Percentiles rank a stretch among this genome's conserved stretches.
Conservation (phyloP, 1,139 yeast genomes). For the Wickerhamiella pararugosa region DNA sequence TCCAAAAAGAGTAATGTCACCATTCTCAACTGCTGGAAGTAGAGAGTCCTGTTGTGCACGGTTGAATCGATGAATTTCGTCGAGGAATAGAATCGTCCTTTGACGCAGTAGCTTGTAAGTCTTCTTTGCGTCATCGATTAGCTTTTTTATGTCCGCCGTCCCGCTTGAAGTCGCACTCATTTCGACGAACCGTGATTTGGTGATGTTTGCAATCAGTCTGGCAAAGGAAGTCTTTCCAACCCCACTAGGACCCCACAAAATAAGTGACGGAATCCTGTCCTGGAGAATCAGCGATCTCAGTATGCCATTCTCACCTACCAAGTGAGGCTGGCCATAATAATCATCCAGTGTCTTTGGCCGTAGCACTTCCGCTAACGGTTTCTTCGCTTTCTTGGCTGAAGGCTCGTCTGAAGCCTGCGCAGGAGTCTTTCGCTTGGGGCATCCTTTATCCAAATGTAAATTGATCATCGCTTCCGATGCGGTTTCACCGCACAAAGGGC, state of each 20-base stretch:
- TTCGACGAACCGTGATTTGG: conserved; percentile 55
- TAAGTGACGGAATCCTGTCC: conserved; percentile 56
- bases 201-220: conserved; percentile 40
- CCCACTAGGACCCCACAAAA: conserved; percentile 94
- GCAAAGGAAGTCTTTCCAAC: conserved; percentile 81
- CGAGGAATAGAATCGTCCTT: conserved; percentile 68
- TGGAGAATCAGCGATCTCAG: conserved; percentile 50
- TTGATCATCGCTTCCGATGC: conserved; percentile 23
- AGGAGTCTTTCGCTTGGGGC: conserved; percentile 13
- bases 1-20: conserved; percentile 43
- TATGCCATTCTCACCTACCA: conserved; percentile 62
- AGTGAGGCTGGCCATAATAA: conserved; percentile 73
- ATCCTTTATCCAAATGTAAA: conserved; percentile 26
- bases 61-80: conserved; percentile 86
- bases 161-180: conserved; percentile 76
- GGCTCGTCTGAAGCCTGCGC: not conserved
- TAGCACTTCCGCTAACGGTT: conserved; percentile 72
- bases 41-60: conserved; percentile 82
- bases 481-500: conserved; percentile 25
- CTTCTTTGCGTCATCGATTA: conserved; percentile 59
- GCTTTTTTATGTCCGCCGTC: conserved; percentile 51
- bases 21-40: conserved; percentile 28
- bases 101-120: conserved; percentile 51
- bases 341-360: conserved; percentile 64
- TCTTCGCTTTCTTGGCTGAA: conserved; percentile 2